phyloP scores from a whole-genome alignment of 805 yeast species.

The Candida maltosa region DNA sequence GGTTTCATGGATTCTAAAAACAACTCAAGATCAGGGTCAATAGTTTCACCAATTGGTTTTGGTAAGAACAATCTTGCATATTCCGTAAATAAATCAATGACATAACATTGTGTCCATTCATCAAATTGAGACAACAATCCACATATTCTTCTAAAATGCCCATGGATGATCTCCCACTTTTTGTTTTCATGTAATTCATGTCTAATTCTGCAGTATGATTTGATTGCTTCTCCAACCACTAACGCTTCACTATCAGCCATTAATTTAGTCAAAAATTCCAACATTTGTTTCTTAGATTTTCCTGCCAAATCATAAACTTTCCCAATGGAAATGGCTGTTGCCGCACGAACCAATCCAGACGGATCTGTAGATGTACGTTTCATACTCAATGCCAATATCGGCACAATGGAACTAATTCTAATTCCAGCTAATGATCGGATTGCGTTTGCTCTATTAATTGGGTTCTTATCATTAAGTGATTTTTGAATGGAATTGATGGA shows the following conservation, averaged over 20 bases:
- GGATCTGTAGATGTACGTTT: constrained; percentile 66
- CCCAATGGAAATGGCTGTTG: constrained; percentile 73
- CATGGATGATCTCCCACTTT: constrained; percentile 66
- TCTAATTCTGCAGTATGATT: constrained; percentile 46
- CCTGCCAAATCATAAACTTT: constrained; percentile 46
- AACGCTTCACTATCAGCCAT: constrained; percentile 61
- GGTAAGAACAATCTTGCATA: constrained; percentile 64
- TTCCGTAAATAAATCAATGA: constrained; percentile 61
- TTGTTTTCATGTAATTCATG: constrained; percentile 37
- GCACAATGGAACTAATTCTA: constrained; percentile 73
- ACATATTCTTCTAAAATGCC: constrained; percentile 61
- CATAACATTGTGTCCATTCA: constrained; percentile 63
- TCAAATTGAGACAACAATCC: constrained; percentile 51
- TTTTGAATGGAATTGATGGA: constrained; percentile 92
- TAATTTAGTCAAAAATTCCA: constrained; percentile 46
- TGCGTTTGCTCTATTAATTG: constrained; percentile 67
- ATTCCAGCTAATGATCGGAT: constrained; percentile 82
- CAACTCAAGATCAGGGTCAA: constrained; percentile 55
- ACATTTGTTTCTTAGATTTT: constrained; percentile 46
- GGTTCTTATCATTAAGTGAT: constrained; percentile 65
- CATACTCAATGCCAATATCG: constrained; percentile 72
- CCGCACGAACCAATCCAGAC: constrained; percentile 73
- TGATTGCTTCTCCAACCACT: constrained; percentile 71
- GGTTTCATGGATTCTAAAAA: constrained; percentile 47
- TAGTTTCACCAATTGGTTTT: constrained; percentile 41